Conservation (phyloP, 164 flowering plant genomes). For the Piper betle region DNA sequence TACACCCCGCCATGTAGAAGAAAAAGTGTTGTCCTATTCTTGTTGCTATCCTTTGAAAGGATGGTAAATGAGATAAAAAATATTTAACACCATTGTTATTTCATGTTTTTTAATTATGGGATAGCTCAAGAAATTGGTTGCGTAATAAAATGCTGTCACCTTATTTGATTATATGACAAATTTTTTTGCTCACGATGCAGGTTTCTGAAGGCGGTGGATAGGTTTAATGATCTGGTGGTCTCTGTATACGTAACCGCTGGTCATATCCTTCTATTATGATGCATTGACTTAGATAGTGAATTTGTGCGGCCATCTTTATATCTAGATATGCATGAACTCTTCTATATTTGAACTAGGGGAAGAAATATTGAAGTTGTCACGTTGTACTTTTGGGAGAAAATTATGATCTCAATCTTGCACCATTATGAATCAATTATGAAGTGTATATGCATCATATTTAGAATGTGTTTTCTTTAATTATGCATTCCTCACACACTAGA, state of each 20-base stretch:
- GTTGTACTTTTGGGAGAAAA: no score
- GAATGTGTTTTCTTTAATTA: slow-evolving; percentile 37
- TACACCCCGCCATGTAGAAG: slow-evolving; percentile 89
- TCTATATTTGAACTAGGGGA: no score
- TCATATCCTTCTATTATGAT: no score
- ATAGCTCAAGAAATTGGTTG: neutral
- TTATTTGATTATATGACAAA: neutral
- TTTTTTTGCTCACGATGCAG: slow-evolving; percentile 26
- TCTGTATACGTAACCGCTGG: no score
- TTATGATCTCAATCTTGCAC: no score
- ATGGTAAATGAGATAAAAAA: no score
- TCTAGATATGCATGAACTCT: no score
- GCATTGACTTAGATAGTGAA: no score
- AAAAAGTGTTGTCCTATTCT: neutral
- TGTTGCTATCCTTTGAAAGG: no score
- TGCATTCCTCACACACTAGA: slow-evolving; percentile 59
- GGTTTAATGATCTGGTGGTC: slow-evolving; percentile 89
- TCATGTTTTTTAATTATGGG: neutral
- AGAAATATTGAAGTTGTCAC: slow-evolving; percentile 5
- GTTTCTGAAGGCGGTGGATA: slow-evolving; percentile 82
- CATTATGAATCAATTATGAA: neutral
- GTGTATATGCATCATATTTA: neutral
- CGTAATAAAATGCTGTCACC: no score
- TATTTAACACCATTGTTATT: no score
- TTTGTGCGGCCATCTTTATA: no score